phyloP scores from a whole-genome alignment of 2,329 filamentous ascomycete species.

The Pseudogymnoascus sp. region DNA sequence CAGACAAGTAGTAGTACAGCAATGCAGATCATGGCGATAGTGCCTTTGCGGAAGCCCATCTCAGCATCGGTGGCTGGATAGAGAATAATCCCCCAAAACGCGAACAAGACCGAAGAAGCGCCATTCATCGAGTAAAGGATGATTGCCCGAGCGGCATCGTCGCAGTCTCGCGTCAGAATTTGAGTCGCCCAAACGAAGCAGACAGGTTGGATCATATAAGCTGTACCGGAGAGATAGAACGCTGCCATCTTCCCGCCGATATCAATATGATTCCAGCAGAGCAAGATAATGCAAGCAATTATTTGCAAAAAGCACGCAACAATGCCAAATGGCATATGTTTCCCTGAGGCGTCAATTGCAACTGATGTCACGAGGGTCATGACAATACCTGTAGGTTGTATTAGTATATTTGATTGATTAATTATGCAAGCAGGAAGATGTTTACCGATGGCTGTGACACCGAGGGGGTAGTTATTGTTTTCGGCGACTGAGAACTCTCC shows the following conservation, averaged over 20 bases:
- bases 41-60: slow-evolving; percentile 36
- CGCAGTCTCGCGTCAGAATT: slow-evolving; percentile 32
- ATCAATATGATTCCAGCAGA: slow-evolving; percentile 48
- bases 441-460: slow-evolving; percentile 38
- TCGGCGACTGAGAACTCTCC: slow-evolving; percentile 41
- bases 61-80: slow-evolving; percentile 35
- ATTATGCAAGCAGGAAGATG: no score
- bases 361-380: slow-evolving; percentile 52
- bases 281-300: slow-evolving; percentile 39
- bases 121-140: slow-evolving; percentile 37
- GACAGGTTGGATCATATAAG: slow-evolving; percentile 66
- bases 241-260: slow-evolving; percentile 29
- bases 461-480: slow-evolving; percentile 47
- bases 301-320: slow-evolving; percentile 49
- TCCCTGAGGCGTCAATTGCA: slow-evolving; percentile 32
- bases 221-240: slow-evolving; percentile 63
- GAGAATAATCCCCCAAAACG: slow-evolving; percentile 39
- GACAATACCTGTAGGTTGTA: slow-evolving; percentile 30
- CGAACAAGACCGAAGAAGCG: slow-evolving; percentile 34
- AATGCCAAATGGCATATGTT: slow-evolving; percentile 51
- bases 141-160: slow-evolving; percentile 36
- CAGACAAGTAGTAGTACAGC: no score
- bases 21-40: slow-evolving; percentile 29
- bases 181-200: slow-evolving; percentile 50
- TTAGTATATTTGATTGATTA: no score